These are phyloP conservation scores for Geum urbanum DNA, from an alignment of 306 rosid genomes.

Conservation along the genomic window DNA sequence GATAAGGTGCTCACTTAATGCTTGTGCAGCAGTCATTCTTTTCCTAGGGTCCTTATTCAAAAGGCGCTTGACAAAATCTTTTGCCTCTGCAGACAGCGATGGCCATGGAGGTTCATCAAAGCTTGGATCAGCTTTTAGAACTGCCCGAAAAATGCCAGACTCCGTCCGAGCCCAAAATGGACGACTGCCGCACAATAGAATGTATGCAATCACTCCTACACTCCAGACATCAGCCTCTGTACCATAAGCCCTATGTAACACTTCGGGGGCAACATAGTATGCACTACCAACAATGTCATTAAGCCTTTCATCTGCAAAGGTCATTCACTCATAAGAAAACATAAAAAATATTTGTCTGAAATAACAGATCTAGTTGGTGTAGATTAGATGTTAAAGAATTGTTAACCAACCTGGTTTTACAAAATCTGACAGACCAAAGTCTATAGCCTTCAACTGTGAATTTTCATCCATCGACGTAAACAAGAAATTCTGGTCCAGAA, in stretches of 20 bases:
- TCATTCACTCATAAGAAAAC: constrained; percentile 22
- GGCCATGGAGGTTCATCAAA: constrained; percentile 97
- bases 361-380: background rate
- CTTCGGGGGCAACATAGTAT: constrained; percentile 98
- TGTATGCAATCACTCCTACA: constrained; percentile 89
- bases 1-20: constrained; percentile 53
- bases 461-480: constrained; percentile 72
- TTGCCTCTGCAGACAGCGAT: constrained; percentile 66
- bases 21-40: constrained; percentile 92
- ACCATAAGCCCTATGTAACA: constrained; percentile 76
- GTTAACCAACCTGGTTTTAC: constrained; percentile 68
- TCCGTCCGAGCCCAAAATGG: constrained; percentile 98
- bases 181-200: constrained; percentile 90
- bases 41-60: constrained; percentile 86
- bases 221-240: constrained; percentile 98
- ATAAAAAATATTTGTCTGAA: constrained; percentile 9
- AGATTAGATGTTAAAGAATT: background rate
- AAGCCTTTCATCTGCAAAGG: constrained; percentile 79
- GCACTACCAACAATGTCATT: constrained; percentile 97
- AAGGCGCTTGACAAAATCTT: constrained; percentile 77
- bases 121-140: constrained; percentile 80
- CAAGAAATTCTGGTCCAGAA: constrained; percentile 73
- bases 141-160: constrained; percentile 87
- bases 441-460: constrained; percentile 90
- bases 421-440: constrained; percentile 93